Evolutionary conservation across 1,284 basidiomycete species (phyloP).

Genomic region (Mycena sp.): DNA sequence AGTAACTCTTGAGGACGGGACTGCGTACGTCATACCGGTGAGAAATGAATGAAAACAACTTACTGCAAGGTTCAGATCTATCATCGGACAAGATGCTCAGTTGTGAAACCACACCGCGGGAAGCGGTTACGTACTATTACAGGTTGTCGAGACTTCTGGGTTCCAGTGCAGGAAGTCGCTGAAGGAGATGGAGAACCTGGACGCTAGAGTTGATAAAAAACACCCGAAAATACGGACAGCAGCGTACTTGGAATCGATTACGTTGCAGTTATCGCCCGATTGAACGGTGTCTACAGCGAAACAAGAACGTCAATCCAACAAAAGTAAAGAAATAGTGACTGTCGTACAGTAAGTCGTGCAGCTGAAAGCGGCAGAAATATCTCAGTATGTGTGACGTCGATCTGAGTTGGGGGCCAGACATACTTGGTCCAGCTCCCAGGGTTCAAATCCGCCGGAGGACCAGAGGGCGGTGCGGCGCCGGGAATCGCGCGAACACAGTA

Average conservation of each 20-base stretch:
- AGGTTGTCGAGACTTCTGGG: constrained; percentile 7
- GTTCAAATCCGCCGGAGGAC: constrained; percentile 5
- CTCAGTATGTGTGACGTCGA: not conserved
- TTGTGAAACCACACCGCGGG: no score
- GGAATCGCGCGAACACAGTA: constrained; percentile 13
- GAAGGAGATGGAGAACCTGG: constrained; percentile 6
- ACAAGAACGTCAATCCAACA: not conserved
- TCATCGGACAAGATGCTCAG: no score
- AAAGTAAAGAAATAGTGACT: not conserved
- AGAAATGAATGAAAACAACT: not conserved
- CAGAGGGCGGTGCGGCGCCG: not conserved
- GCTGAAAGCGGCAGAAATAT: not conserved
- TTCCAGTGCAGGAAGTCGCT: constrained; percentile 17
- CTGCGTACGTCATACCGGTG: no score
- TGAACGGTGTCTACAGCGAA: constrained; percentile 6
- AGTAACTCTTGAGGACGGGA: constrained; percentile 7
- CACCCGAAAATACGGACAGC: not conserved
- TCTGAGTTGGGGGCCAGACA: not conserved
- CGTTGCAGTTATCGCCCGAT: constrained; percentile 16
- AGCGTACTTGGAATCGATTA: constrained; percentile 4
- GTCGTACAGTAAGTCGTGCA: constrained; percentile 14
- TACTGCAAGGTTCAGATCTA: constrained; percentile 12
- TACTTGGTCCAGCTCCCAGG: constrained; percentile 15
- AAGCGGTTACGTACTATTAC: not conserved
- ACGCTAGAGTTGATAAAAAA: not conserved